Evolutionary conservation across 139 green algal genomes (phyloP).

Genomic region (Chlorella sorokiniana): DNA sequence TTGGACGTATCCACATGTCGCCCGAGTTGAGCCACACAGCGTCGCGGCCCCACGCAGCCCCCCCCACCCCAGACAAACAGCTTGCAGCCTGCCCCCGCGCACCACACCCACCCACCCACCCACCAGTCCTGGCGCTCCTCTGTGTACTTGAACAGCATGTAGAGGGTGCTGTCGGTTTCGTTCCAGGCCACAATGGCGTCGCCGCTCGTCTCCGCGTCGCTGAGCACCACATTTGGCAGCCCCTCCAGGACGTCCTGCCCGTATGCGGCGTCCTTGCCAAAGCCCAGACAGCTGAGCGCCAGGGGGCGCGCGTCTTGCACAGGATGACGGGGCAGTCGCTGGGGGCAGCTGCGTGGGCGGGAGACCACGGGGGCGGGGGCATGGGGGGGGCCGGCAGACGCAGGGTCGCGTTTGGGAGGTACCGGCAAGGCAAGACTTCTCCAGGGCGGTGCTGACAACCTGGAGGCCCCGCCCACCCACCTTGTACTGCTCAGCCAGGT

Average conservation of each 20-base stretch:
- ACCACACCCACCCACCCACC: too few species aligned
- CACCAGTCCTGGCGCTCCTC: conserved; percentile 10
- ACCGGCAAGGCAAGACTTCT: not conserved
- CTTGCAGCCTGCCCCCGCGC: too few species aligned
- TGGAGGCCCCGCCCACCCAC: not conserved
- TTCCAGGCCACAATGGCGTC: conserved; percentile 9
- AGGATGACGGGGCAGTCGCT: conserved; percentile 36
- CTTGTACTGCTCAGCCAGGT: not conserved
- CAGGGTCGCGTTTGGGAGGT: too few species aligned
- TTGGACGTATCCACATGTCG: too few species aligned
- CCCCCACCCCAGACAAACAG: too few species aligned
- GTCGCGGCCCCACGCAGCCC: too few species aligned
- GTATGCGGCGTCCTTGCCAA: not conserved
- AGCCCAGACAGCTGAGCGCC: not conserved
- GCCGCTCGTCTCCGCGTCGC: not conserved
- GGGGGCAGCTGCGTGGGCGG: not conserved
- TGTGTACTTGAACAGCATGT: conserved; percentile 15
- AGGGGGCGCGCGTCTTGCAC: conserved; percentile 10
- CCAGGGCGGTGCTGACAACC: not conserved
- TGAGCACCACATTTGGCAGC: not conserved
- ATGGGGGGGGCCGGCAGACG: too few species aligned
- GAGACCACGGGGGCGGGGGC: not conserved
- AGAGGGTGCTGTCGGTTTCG: not conserved
- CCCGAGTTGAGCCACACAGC: too few species aligned
- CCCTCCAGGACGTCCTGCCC: not conserved